These are phyloP conservation scores for Pythium rishiriense DNA, from an alignment of 352 stramenopile species.

Conservation along the genomic window DNA sequence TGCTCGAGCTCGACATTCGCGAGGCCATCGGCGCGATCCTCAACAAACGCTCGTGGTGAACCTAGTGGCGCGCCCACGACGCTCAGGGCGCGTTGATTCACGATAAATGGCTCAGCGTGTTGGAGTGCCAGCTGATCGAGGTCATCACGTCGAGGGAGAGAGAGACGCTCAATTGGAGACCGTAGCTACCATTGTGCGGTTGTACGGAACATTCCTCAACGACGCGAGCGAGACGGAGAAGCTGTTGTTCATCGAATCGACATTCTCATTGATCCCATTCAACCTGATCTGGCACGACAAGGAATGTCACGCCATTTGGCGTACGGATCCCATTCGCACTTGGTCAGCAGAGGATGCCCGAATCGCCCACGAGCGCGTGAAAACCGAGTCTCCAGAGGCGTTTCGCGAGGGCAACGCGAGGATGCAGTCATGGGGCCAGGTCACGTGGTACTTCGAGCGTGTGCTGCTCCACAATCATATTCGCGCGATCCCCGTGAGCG, in stretches of 20 bases:
- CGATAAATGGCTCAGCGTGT: conserved; percentile 40
- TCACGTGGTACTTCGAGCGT: conserved; percentile 23
- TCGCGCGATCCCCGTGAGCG: neutral
- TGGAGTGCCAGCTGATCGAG: conserved; percentile 30
- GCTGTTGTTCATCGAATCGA: conserved; percentile 11
- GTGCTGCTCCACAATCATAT: conserved; percentile 11
- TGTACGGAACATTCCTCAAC: conserved; percentile 8
- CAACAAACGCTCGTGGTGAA: conserved; percentile 45
- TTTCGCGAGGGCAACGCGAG: conserved; percentile 15
- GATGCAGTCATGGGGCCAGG: conserved; percentile 22
- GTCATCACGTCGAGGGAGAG: too few relatives aligned
- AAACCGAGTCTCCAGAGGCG: conserved; percentile 9
- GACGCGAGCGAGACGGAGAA: conserved; percentile 12
- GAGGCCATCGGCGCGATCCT: conserved; percentile 37
- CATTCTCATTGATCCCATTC: conserved; percentile 10
- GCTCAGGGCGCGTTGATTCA: conserved; percentile 27
- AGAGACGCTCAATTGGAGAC: too few relatives aligned
- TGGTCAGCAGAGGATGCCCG: too few relatives aligned
- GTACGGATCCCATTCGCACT: too few relatives aligned
- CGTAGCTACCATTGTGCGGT: too few relatives aligned
- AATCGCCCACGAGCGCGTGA: too few relatives aligned
- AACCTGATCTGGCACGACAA: conserved; percentile 28
- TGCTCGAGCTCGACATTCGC: conserved; percentile 39
- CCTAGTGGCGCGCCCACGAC: conserved; percentile 39
- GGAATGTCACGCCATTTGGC: too few relatives aligned